Percentiles rank a stretch among this genome's conserved stretches.
Conservation (phyloP, 139 green algal genomes). For the Tetraselmis striata region DNA sequence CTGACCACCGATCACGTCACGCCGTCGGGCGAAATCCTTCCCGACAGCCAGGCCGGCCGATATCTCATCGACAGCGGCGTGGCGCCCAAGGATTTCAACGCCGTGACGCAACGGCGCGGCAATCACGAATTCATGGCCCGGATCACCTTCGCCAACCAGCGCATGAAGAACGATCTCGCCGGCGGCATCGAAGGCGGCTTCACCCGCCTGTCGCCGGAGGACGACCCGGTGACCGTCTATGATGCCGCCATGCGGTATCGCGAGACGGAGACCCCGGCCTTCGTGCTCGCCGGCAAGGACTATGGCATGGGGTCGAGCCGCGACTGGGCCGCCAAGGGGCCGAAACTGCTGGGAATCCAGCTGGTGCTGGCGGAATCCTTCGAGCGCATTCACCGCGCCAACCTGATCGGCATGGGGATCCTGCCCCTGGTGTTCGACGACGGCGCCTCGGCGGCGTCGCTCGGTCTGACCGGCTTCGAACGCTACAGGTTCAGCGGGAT, state of each 20-base stretch:
- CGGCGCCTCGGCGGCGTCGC: too few relatives aligned
- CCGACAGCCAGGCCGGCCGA: not conserved
- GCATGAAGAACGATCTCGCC: constrained; percentile 16
- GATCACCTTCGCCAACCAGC: constrained; percentile 44
- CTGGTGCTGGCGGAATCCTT: constrained; percentile 39
- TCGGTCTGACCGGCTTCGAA: too few relatives aligned
- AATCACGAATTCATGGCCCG: constrained; percentile 41
- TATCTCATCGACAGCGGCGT: not conserved
- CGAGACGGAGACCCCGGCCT: constrained; percentile 16
- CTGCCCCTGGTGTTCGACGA: too few relatives aligned
- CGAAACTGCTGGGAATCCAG: constrained; percentile 40
- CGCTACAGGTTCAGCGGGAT: too few relatives aligned
- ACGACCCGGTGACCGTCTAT: constrained; percentile 21
- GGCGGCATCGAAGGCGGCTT: not conserved
- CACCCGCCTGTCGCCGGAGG: not conserved
- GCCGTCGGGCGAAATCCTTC: not conserved
- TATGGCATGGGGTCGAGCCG: constrained; percentile 30
- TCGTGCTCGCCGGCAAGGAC: constrained; percentile 34
- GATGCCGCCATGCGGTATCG: constrained; percentile 37
- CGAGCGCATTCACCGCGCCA: too few relatives aligned
- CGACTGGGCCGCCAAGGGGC: constrained; percentile 39
- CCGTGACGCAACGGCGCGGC: constrained; percentile 28
- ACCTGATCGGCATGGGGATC: too few relatives aligned
- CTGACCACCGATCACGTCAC: constrained; percentile 5
- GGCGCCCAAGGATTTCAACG: constrained; percentile 24